phyloP scores from a whole-genome alignment of 1,139 yeast genomes.

The Meyerozyma athensensis region DNA sequence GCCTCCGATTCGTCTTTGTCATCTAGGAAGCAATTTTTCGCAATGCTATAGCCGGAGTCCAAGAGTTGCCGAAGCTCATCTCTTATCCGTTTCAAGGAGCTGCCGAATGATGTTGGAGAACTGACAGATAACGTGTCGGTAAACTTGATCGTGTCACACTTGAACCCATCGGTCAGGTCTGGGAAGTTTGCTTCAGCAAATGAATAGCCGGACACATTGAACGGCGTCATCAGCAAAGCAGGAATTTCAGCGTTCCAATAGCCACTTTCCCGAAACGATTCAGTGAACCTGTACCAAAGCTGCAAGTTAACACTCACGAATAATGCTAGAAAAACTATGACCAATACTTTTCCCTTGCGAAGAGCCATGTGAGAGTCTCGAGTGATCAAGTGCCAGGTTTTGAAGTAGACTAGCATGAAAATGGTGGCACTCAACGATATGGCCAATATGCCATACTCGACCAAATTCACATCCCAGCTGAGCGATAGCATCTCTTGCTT shows the following conservation, averaged over 20 bases:
- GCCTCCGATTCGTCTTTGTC: constrained; percentile 9
- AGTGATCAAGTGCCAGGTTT: not conserved
- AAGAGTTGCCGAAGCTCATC: not conserved
- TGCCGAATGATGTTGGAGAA: not conserved
- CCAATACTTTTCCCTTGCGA: not conserved
- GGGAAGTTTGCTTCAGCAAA: not conserved
- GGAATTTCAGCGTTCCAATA: not conserved
- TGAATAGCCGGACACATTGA: constrained; percentile 1
- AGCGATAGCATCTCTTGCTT: too few relatives aligned
- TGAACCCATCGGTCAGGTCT: not conserved
- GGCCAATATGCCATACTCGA: not conserved
- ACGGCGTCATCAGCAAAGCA: not conserved
- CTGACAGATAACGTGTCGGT: not conserved
- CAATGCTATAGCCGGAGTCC: not conserved
- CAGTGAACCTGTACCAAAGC: not conserved
- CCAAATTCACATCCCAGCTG: not conserved
- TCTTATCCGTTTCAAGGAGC: not conserved
- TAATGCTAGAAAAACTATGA: not conserved
- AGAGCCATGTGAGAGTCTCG: not conserved
- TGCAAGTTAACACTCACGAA: not conserved
- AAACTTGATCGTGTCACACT: constrained; percentile 1
- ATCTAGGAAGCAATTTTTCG: constrained; percentile 7
- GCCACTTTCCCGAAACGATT: not conserved
- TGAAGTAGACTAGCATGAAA: not conserved
- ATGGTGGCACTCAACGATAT: not conserved